These are phyloP conservation scores for Fagus crenata DNA, from an alignment of 306 rosid species.

Conservation along the genomic window DNA sequence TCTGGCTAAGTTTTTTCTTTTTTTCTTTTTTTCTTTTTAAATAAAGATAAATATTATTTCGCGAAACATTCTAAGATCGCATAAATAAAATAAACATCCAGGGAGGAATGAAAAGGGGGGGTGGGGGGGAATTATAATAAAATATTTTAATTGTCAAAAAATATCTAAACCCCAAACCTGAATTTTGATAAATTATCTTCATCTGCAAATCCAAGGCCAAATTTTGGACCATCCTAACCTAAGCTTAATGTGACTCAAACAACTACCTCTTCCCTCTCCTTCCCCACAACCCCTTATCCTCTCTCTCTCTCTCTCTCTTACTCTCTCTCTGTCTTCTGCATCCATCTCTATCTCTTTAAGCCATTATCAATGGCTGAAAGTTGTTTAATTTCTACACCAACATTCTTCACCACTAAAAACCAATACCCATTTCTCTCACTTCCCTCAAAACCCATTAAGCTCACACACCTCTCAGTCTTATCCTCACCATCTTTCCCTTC, in stretches of 20 bases:
- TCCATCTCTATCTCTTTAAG: slow-evolving; percentile 37
- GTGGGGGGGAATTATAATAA: too few relatives aligned
- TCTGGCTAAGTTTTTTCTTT: too few relatives aligned
- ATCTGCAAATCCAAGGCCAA: slow-evolving; percentile 5
- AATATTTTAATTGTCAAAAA: too few relatives aligned
- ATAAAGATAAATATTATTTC: too few relatives aligned
- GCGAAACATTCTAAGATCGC: too few relatives aligned
- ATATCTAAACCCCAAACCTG: too few relatives aligned
- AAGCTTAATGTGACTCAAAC: slow-evolving; percentile 17
- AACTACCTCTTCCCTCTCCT: not conserved
- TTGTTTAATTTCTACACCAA: slow-evolving; percentile 55
- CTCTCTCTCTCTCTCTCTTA: slow-evolving; percentile 12
- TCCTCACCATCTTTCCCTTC: slow-evolving; percentile 29
- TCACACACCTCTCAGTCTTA: slow-evolving; percentile 35
- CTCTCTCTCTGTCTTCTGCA: slow-evolving; percentile 33
- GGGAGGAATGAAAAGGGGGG: too few relatives aligned
- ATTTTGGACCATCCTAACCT: slow-evolving; percentile 10
- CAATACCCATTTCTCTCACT: slow-evolving; percentile 36
- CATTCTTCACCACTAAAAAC: slow-evolving; percentile 41
- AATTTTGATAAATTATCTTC: slow-evolving; percentile 18
- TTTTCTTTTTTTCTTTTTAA: too few relatives aligned
- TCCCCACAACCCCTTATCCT: slow-evolving; percentile 34
- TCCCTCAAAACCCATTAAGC: slow-evolving; percentile 44
- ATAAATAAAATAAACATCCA: too few relatives aligned
- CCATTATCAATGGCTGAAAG: slow-evolving; percentile 53